phyloP scores from a whole-genome alignment of 192 early-diverging fungal genomes.

The Umbelopsis vinacea region DNA sequence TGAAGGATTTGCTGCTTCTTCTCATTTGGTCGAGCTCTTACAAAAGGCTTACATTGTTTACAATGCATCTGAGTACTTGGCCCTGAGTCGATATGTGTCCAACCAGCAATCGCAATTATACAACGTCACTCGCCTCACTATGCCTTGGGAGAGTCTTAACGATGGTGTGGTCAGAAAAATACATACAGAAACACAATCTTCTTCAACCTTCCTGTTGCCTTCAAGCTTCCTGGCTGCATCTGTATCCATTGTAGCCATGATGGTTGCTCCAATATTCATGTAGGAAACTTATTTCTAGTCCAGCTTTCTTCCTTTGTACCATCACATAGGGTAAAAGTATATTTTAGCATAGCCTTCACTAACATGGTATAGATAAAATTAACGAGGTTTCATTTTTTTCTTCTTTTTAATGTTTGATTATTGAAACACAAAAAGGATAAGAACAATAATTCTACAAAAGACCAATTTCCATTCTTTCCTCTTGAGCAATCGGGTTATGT shows the following conservation, averaged over 20 bases:
- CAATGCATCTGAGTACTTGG: conserved; percentile 48
- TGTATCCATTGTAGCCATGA: not conserved
- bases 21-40: conserved; percentile 47
- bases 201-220: not conserved
- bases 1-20: conserved; percentile 46
- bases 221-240: not conserved
- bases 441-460: conserved; percentile 23
- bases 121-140: conserved; percentile 23
- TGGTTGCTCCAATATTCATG: too few relatives aligned
- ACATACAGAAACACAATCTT: not conserved
- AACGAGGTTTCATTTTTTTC: not conserved
- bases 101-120: not conserved
- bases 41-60: conserved; percentile 57
- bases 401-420: conserved; percentile 8
- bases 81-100: conserved; percentile 35
- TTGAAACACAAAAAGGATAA: conserved; percentile 15
- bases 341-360: not conserved
- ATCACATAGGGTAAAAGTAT: too few relatives aligned
- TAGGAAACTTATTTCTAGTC: too few relatives aligned
- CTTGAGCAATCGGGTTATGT: conserved; percentile 21
- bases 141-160: conserved; percentile 1
- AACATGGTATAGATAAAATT: not conserved
- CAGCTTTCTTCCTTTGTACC: too few relatives aligned
- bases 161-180: not conserved
- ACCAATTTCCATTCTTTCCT: conserved; percentile 21